These are phyloP conservation scores for Balakata baccata DNA, from an alignment of 345 rosid genomes.

Conservation along the genomic window DNA sequence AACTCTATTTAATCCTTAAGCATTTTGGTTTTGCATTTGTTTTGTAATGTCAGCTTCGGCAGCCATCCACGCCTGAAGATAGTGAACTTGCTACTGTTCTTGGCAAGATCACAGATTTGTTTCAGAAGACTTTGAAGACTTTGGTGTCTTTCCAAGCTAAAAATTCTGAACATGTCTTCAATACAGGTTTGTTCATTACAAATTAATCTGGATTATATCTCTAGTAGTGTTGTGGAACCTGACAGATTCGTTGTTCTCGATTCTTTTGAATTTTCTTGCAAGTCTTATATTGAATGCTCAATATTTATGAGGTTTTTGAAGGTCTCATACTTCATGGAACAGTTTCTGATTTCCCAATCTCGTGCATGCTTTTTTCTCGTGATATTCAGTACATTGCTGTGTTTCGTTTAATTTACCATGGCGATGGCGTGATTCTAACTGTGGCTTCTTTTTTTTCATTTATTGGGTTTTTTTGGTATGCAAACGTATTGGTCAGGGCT, in stretches of 20 bases:
- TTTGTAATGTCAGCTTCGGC: slow-evolving; percentile 54
- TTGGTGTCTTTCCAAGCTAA: slow-evolving; percentile 67
- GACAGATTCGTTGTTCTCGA: neutral
- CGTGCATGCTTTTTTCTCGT: neutral
- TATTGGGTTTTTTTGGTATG: neutral
- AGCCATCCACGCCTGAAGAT: slow-evolving; percentile 51
- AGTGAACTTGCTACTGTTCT: slow-evolving; percentile 41
- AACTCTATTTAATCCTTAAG: neutral
- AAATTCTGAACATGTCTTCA: slow-evolving; percentile 82
- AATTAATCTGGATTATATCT: neutral
- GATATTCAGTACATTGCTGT: neutral
- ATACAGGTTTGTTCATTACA: slow-evolving; percentile 51
- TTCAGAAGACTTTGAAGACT: slow-evolving; percentile 40
- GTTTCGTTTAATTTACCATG: neutral
- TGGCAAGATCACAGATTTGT: slow-evolving; percentile 35
- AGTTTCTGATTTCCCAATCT: neutral
- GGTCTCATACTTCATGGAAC: neutral
- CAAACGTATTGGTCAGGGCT: neutral
- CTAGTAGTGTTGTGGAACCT: neutral
- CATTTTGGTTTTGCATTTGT: neutral
- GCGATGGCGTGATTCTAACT: neutral
- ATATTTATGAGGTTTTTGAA: neutral
- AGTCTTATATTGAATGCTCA: neutral
- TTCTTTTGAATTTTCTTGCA: neutral
- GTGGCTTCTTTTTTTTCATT: neutral